Percentiles rank a stretch among this genome's conserved stretches.
phyloP scores from a whole-genome alignment of 352 stramenopile species.

The Aphanomyces cochlioides region DNA sequence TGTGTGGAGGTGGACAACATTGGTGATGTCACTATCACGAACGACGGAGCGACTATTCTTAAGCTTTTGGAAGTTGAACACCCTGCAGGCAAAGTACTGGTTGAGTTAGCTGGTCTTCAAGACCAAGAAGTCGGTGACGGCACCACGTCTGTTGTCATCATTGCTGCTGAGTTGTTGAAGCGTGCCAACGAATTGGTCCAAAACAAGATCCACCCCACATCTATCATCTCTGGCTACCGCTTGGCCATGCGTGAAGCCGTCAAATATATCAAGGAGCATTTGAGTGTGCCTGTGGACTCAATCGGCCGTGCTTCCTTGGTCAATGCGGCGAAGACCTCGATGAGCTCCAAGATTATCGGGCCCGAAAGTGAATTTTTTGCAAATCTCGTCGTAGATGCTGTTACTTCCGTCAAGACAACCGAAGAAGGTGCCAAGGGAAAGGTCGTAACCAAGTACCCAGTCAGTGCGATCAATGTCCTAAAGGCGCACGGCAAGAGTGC shows the following conservation, averaged over 20 bases:
- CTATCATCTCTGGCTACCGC: slow-evolving; percentile 98
- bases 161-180: slow-evolving; percentile 96
- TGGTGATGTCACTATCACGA: slow-evolving; percentile 99
- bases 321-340: slow-evolving; percentile 97
- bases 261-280: slow-evolving; percentile 98
- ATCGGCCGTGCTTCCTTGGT: slow-evolving; percentile 94
- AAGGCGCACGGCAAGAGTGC: slow-evolving; percentile 93
- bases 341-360: slow-evolving; percentile 99
- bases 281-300: slow-evolving; percentile 94
- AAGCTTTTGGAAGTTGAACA: slow-evolving; percentile 99
- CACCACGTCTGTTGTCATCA: slow-evolving; percentile 99
- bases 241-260: slow-evolving; percentile 98
- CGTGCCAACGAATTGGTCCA: slow-evolving; percentile 96
- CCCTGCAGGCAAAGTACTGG: slow-evolving; percentile 97
- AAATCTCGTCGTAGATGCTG: slow-evolving; percentile 96
- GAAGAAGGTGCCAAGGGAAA: slow-evolving; percentile 81
- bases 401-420: slow-evolving; percentile 94
- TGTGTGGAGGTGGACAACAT: slow-evolving; percentile 84
- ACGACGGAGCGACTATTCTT: slow-evolving; percentile 99
- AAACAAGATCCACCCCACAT: slow-evolving; percentile 99
- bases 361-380: slow-evolving; percentile 97
- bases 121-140: slow-evolving; percentile 99
- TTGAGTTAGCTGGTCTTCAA: slow-evolving; percentile 97
- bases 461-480: slow-evolving; percentile 98
- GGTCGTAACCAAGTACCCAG: slow-evolving; percentile 89